These are phyloP conservation scores for Musa balbisiana DNA, from an alignment of 202 grass and related monocot species.

Conservation along the genomic window DNA sequence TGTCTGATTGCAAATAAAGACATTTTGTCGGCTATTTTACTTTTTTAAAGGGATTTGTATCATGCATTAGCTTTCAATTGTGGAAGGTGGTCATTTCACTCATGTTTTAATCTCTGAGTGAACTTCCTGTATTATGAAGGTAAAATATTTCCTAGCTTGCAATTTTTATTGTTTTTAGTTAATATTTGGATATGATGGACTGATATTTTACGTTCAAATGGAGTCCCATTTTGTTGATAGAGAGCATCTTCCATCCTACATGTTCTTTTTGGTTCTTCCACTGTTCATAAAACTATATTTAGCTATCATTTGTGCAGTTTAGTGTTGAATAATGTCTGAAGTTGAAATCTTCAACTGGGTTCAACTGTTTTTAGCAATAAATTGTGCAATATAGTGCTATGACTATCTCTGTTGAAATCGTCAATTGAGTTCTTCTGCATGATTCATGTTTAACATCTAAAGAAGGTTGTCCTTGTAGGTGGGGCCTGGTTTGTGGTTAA, in stretches of 20 bases:
- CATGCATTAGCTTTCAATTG: too few species aligned
- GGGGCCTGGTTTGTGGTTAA: background rate
- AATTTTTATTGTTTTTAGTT: background rate
- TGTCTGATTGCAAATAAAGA: too few species aligned
- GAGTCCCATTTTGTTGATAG: background rate
- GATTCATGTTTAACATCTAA: background rate
- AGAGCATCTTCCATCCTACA: background rate
- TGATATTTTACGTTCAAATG: conserved; percentile 12
- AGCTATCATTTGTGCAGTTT: too few species aligned
- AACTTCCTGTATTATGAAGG: background rate
- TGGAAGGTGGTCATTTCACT: too few species aligned
- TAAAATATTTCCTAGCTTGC: too few species aligned
- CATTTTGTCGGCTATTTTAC: conserved; percentile 4
- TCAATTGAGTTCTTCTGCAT: background rate
- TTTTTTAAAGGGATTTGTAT: too few species aligned
- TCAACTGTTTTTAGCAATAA: background rate
- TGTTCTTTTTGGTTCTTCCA: background rate
- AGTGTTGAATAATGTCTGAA: background rate
- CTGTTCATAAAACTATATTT: background rate
- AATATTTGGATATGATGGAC: background rate
- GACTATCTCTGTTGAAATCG: too few species aligned
- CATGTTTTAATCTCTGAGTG: conserved; percentile 3
- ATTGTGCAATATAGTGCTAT: too few species aligned
- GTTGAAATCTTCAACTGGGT: background rate
- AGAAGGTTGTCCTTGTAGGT: background rate